Evolutionary conservation across 2,329 filamentous ascomycete species (phyloP), one percentile per base, ranked within the genome.

Genomic region (Cadophora malorum): DNA sequence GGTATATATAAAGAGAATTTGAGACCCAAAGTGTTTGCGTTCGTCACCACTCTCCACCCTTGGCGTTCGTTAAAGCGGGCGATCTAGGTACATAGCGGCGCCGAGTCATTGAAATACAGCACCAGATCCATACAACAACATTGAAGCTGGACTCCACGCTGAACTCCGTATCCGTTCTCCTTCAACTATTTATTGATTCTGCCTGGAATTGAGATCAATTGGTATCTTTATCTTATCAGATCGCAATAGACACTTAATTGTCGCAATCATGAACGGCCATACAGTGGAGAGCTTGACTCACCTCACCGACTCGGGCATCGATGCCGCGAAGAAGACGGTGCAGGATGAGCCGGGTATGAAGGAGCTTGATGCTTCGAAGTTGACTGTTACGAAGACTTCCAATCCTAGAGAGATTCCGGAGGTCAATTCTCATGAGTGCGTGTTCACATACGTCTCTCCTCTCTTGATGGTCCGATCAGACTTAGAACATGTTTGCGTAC

Each of bases 361-460:
- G 23, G 71, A 72, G n/a, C 83, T 90, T 63, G 85, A 90, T 74
- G 86, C 87, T 72, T 88, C 87, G 71, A 85, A 85, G 77, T 82
- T 90, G 76, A 85, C 78, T 63, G 84, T 86, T 81, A 84, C 79
- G 65, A 79, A 81, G 71, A 86, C 84, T 67, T 76, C 79, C 63
- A 78, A 73, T 69, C 85, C 83, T 0, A 83, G 83, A 53, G 69
- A 79, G 65, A 85, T 88, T 47, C 86, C 85, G 55, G 71, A 72
- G 41, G 64, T 63, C 23, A 72, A 74, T 53, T 74, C 72, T 3
- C 50, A 63, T 10, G 73, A 71, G 60, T 59, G 35, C 16, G 56
- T 59, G 12, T 10, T 16, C n/a, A 12, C 28, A 3, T 21, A 9
- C 19, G 19, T 10, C 63, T 69, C 21, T 71, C 67, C 62, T 97